Conservation (phyloP, 345 rosid species). For the Eucalyptus paniculata region DNA sequence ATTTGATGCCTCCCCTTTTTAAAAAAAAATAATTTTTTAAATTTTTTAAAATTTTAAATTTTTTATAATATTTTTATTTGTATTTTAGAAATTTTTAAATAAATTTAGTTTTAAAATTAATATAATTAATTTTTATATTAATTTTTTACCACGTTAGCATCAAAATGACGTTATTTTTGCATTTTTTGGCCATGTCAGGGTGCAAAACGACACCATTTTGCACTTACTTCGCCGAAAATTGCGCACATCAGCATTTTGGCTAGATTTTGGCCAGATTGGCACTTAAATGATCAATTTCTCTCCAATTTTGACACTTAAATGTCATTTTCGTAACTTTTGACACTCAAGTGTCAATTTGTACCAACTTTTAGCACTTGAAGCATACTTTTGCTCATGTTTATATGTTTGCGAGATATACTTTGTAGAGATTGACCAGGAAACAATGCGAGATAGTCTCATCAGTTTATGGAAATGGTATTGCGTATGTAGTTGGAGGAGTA, state of each 20-base stretch:
- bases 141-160: rapidly evolving
- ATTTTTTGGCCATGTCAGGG: rapidly evolving
- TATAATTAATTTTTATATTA: too few species aligned
- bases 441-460: background rate
- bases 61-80: too few species aligned
- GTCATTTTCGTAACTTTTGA: too few species aligned
- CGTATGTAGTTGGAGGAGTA: background rate
- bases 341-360: rapidly evolving
- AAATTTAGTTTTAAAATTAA: too few species aligned
- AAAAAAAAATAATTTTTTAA: too few species aligned
- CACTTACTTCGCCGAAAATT: rapidly evolving
- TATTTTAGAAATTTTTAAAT: too few species aligned
- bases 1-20: too few species aligned
- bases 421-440: background rate
- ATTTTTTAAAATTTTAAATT: too few species aligned
- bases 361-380: rapidly evolving
- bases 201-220: rapidly evolving
- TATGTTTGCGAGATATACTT: background rate
- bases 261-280: rapidly evolving
- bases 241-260: rapidly evolving
- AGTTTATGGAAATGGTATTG: too few species aligned
- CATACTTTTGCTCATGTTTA: too few species aligned
- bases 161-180: rapidly evolving
- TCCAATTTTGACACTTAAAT: too few species aligned
- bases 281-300: too few species aligned